These are phyloP conservation scores for Arabidopsis lyrata DNA, from an alignment of 441 rosid species.

Conservation along the genomic window DNA sequence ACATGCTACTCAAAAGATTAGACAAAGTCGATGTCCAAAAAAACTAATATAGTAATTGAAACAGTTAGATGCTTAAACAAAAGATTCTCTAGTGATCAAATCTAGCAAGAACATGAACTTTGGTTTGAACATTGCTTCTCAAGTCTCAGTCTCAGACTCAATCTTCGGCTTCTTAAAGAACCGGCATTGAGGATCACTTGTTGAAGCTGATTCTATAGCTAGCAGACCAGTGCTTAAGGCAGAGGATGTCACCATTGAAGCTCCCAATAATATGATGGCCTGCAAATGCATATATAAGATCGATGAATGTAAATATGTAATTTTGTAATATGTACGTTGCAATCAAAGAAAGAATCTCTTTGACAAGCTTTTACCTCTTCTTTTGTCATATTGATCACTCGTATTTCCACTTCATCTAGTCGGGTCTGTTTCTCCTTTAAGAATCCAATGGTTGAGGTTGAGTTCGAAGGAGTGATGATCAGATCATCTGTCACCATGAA, in stretches of 20 bases:
- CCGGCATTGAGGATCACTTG: constrained; percentile 24
- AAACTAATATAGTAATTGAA: neutral
- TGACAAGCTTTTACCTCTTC: constrained; percentile 27
- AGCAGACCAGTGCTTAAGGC: constrained; percentile 31
- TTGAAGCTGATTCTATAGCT: constrained; percentile 26
- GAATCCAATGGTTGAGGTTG: constrained; percentile 22
- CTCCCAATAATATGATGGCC: constrained; percentile 18
- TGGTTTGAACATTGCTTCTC: no score
- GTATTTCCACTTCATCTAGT: constrained; percentile 20
- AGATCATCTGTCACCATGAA: constrained; percentile 42
- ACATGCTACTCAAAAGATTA: neutral
- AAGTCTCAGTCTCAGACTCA: constrained; percentile 6
- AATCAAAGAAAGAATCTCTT: neutral
- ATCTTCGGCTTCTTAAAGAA: constrained; percentile 28
- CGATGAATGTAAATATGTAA: neutral
- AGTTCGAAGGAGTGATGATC: constrained; percentile 31
- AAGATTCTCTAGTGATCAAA: neutral
- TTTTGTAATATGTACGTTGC: neutral
- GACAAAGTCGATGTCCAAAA: neutral
- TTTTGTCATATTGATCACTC: constrained; percentile 26
- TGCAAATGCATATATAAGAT: neutral
- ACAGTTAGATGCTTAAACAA: constrained; percentile 10
- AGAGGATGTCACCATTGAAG: constrained; percentile 26
- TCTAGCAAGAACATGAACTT: neutral
- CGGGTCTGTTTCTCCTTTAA: constrained; percentile 18